phyloP scores from a whole-genome alignment of 805 yeast species.

The Komagataella kurtzmanii region DNA sequence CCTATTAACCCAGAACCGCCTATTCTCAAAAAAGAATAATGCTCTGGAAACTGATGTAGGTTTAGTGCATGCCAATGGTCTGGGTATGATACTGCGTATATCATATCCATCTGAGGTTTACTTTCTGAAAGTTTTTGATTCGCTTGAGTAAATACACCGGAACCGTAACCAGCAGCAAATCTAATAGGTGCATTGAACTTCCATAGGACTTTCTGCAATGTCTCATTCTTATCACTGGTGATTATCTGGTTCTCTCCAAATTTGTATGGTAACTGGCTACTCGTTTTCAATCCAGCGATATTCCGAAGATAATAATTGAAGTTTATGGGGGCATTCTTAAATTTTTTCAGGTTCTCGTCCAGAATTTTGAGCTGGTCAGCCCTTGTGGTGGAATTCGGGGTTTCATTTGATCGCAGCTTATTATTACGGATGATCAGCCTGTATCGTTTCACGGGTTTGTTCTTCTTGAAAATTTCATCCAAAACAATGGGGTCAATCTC shows the following conservation, averaged over 20 bases:
- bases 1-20: slow-evolving; percentile 50
- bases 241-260: slow-evolving; percentile 49
- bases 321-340: slow-evolving; percentile 17
- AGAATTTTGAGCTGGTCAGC: slow-evolving; percentile 12
- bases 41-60: slow-evolving; percentile 50
- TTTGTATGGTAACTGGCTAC: slow-evolving; percentile 36
- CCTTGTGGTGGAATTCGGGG: neutral
- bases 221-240: slow-evolving; percentile 23
- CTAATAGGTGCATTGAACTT: slow-evolving; percentile 60
- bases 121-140: slow-evolving; percentile 15
- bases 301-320: slow-evolving; percentile 20
- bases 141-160: slow-evolving; percentile 81
- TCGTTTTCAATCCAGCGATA: slow-evolving; percentile 16
- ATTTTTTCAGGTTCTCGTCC: slow-evolving; percentile 15
- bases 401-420: neutral
- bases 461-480: slow-evolving; percentile 15
- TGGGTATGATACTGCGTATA: slow-evolving; percentile 68
- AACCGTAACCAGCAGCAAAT: slow-evolving; percentile 88
- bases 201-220: slow-evolving; percentile 35
- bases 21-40: slow-evolving; percentile 57
- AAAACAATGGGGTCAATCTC: slow-evolving; percentile 15
- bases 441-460: slow-evolving; percentile 10
- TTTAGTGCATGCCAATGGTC: slow-evolving; percentile 68
- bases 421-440: neutral
- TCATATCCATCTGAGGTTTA: slow-evolving; percentile 73